phyloP scores from a whole-genome alignment of 1,284 basidiomycete genomes.

The Fomitopsis palustris region DNA sequence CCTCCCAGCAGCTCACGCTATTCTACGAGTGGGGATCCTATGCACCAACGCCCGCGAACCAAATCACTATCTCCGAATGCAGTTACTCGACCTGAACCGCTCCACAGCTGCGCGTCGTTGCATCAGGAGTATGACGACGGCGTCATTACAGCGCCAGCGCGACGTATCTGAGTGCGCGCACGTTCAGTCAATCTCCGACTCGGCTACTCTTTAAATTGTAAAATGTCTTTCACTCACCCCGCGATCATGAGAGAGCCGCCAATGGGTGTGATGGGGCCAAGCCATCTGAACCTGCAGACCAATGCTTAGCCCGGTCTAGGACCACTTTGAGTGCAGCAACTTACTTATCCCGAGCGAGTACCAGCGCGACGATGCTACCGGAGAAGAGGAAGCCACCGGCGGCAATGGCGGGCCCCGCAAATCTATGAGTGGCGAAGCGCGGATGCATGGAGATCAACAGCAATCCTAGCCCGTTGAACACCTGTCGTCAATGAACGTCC shows the following conservation, averaged over 20 bases:
- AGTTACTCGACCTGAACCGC: background rate
- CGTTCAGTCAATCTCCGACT: background rate
- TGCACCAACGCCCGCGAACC: background rate
- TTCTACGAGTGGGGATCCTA: background rate
- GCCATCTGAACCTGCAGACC: slow-evolving; percentile 45
- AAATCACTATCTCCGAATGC: background rate
- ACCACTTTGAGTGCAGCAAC: slow-evolving; percentile 9
- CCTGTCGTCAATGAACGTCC: slow-evolving; percentile 33
- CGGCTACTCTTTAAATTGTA: background rate
- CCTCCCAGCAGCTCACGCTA: background rate
- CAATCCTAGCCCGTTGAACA: slow-evolving; percentile 77
- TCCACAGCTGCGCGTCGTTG: background rate
- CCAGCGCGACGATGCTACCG: slow-evolving; percentile 64
- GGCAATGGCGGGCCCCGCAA: slow-evolving; percentile 70
- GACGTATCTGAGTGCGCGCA: slow-evolving; percentile 40
- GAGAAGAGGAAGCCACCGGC: slow-evolving; percentile 67
- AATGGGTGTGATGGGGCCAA: slow-evolving; percentile 77
- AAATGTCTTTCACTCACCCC: slow-evolving; percentile 50
- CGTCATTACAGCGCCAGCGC: slow-evolving; percentile 41
- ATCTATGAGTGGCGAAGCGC: slow-evolving; percentile 56
- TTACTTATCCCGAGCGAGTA: slow-evolving; percentile 56
- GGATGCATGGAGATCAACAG: slow-evolving; percentile 72
- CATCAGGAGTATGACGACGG: background rate
- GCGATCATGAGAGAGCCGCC: slow-evolving; percentile 75
- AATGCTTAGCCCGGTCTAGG: background rate